Evolutionary conservation across 2,329 filamentous ascomycete genomes (phyloP), one percentile per base, ranked within the genome.

Genomic region (Pseudogymnoascus sp.): DNA sequence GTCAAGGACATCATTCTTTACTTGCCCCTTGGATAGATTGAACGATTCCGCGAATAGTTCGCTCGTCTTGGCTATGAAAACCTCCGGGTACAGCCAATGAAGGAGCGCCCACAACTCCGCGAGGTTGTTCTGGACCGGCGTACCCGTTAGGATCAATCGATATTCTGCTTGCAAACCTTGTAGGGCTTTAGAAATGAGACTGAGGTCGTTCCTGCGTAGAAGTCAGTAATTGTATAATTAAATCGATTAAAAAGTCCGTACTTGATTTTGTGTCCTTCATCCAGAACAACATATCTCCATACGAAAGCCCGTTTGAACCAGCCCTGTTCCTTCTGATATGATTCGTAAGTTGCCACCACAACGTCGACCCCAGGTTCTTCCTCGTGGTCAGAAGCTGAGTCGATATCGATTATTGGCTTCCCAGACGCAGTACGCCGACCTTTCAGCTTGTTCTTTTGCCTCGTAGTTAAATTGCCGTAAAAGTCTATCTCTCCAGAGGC

Each of bases 51-150:
- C 78, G 71, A 86, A 87, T 0, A 79, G 71, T 2, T 77, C 72
- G 8, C 75, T 75, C 0, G 82, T 85, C 34, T 80, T 79, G 1
- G 74, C 70, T 0, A 75, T 75, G 68, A 86, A 86, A 0, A 86
- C 77, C n/a, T 84, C 80, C 0, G 82, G 82, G 43, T 82, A 83
- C 0, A 86, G 74, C 80, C 81, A 86, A 60, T 82, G 79, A 0
- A 85, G 72, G 1, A 86, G 71, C 0, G 81, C 79, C 83, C 83
- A 86, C 64, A 85, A 75, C 68, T 86, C 83, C 1, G 75, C 72
- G 0, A 86, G 72, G 62, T 86, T 82, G 65, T 86, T 86, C 64
- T 86, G 84, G 0, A 86, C 74, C 0, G 83, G 84, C 0, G 84
- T 86, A 2, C 79, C 74, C 3, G 72, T 75, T 6, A 75, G 63